A percentile compares a stretch with the other conserved stretches of the same genome.
Evolutionary conservation across 148 eudicot species (phyloP).

Genomic region (Silene latifolia): DNA sequence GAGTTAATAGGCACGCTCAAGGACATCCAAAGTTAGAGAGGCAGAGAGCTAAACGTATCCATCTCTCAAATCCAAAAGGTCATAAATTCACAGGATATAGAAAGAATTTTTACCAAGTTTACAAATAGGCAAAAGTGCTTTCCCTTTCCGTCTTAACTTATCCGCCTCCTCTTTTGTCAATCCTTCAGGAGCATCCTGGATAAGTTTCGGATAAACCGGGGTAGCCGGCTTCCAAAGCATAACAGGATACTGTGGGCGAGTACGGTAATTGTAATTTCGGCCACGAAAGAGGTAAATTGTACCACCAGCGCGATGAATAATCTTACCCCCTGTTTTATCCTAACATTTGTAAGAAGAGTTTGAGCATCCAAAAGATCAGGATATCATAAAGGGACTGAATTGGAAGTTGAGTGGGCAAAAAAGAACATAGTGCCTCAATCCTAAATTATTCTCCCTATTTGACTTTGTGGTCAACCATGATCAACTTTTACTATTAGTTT

Average conservation of each 20-base stretch:
- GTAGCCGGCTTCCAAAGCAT: conserved; percentile 99
- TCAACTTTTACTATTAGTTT: neutral
- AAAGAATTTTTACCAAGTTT: conserved; percentile 53
- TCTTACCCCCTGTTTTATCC: conserved; percentile 93
- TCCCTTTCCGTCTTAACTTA: conserved; percentile 62
- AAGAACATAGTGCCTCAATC: neutral
- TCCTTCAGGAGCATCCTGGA: conserved; percentile 88
- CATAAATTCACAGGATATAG: neutral
- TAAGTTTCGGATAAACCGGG: conserved; percentile 95
- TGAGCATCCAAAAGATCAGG: conserved; percentile 19
- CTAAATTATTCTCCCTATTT: neutral
- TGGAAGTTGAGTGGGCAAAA: neutral
- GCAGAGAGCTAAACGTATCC: neutral
- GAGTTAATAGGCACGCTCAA: neutral
- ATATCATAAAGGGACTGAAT: neutral
- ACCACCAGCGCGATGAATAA: conserved; percentile 84
- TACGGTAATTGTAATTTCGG: conserved; percentile 69
- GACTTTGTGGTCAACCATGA: neutral
- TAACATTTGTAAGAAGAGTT: conserved; percentile 30
- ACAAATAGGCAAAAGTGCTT: conserved; percentile 68
- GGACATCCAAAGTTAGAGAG: neutral
- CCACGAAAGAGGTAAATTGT: conserved; percentile 78
- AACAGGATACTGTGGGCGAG: conserved; percentile 75
- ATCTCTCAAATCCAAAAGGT: conserved; percentile 1
- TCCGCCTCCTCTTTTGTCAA: conserved; percentile 79